A percentile compares a stretch with the other conserved stretches of the same genome.
phyloP scores from a whole-genome alignment of 1,284 basidiomycete genomes.

The Wolfiporia cocos region DNA sequence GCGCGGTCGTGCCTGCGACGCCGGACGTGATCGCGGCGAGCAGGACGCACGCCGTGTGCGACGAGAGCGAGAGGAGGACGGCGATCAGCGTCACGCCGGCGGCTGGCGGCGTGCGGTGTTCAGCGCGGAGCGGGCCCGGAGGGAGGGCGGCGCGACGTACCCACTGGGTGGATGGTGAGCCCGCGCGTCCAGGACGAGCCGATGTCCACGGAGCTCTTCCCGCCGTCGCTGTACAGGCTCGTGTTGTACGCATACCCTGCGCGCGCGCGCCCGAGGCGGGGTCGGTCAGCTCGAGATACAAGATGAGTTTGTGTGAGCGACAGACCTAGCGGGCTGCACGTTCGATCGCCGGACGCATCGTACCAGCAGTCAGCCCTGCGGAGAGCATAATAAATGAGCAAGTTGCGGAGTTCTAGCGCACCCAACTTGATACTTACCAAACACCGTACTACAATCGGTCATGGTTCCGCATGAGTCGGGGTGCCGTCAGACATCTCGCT shows the following conservation, averaged over 20 bases:
- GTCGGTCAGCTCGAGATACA: not conserved
- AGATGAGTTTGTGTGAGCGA: not conserved
- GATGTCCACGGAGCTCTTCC: slow-evolving; percentile 34
- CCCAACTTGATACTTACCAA: slow-evolving; percentile 45
- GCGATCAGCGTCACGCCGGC: slow-evolving; percentile 58
- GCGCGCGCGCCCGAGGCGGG: slow-evolving; percentile 4
- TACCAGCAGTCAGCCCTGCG: slow-evolving; percentile 52
- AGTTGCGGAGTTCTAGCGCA: too few species aligned
- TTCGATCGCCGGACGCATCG: slow-evolving; percentile 34
- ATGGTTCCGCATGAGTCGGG: slow-evolving; percentile 2
- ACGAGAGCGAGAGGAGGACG: slow-evolving; percentile 56
- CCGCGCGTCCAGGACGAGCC: slow-evolving; percentile 64
- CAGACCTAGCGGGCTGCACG: slow-evolving; percentile 38
- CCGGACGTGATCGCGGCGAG: slow-evolving; percentile 57
- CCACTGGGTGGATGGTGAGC: slow-evolving; percentile 67
- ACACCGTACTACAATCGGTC: slow-evolving; percentile 43
- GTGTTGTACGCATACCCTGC: slow-evolving; percentile 52
- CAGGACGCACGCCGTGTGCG: slow-evolving; percentile 51
- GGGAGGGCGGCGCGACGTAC: slow-evolving; percentile 31
- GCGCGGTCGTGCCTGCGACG: slow-evolving; percentile 56
- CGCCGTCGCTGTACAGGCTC: slow-evolving; percentile 30
- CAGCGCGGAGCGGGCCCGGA: slow-evolving; percentile 3
- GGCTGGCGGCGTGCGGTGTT: slow-evolving; percentile 33
- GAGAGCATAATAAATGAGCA: too few species aligned
- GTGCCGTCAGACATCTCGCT: not conserved